Evolutionary conservation across 495 filamentous ascomycete genomes (phyloP).

Genomic region (Penicillium nucicola): DNA sequence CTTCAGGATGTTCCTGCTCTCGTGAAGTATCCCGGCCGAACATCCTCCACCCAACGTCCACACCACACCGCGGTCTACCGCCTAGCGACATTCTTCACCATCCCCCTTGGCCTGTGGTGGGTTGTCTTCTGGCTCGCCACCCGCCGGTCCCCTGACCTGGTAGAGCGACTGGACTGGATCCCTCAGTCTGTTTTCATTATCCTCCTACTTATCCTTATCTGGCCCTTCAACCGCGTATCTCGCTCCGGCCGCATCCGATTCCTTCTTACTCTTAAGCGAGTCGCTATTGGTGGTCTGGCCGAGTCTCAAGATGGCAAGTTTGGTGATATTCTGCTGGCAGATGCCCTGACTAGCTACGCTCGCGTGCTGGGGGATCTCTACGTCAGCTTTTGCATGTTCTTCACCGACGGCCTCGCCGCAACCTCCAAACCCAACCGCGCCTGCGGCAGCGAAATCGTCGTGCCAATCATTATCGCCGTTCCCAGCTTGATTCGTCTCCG

Average conservation of each 20-base stretch:
- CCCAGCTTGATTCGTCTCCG: conserved; percentile 83
- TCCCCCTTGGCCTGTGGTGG: conserved; percentile 66
- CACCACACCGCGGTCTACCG: conserved; percentile 82
- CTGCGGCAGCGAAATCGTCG: conserved; percentile 71
- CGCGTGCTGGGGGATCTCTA: conserved; percentile 89
- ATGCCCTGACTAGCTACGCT: conserved; percentile 91
- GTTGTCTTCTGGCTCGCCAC: conserved; percentile 80
- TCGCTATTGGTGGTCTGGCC: conserved; percentile 77
- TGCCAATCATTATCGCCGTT: conserved; percentile 76
- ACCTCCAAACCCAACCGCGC: conserved; percentile 76
- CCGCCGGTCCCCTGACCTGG: conserved; percentile 59
- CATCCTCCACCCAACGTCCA: conserved; percentile 59
- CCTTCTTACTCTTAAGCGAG: conserved; percentile 65
- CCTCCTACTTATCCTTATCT: conserved; percentile 63
- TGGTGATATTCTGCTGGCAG: conserved; percentile 89
- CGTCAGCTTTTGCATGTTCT: conserved; percentile 86
- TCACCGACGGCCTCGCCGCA: conserved; percentile 61
- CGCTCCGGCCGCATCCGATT: conserved; percentile 72
- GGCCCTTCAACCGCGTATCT: conserved; percentile 69
- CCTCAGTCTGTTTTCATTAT: conserved; percentile 76
- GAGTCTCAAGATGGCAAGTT: conserved; percentile 82
- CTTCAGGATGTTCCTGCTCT: conserved; percentile 70
- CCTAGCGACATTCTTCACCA: conserved; percentile 69
- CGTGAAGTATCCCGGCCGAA: conserved; percentile 71
- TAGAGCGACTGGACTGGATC: conserved; percentile 73